These are phyloP conservation scores for Cyclotella sp. DNA, from an alignment of 108 stramenopile species.

Conservation along the genomic window DNA sequence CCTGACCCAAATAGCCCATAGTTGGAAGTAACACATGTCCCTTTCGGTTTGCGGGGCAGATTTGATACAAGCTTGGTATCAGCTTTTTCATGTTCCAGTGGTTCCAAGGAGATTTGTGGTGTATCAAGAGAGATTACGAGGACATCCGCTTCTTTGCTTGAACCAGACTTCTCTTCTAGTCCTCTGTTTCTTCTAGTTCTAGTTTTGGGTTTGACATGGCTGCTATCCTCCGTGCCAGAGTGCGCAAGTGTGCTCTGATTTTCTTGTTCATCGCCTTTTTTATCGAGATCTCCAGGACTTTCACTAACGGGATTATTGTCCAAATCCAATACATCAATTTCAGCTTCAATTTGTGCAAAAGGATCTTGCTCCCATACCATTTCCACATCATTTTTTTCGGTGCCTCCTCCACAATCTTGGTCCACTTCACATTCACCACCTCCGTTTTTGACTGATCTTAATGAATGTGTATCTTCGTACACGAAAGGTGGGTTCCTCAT, in stretches of 20 bases:
- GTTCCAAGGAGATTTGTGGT: slow-evolving; percentile 36
- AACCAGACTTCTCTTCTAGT: not conserved
- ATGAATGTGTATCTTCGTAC: slow-evolving; percentile 72
- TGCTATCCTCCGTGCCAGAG: slow-evolving; percentile 1
- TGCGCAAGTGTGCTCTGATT: slow-evolving; percentile 23
- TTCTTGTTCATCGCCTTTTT: slow-evolving; percentile 12
- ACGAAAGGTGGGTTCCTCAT: slow-evolving; percentile 81
- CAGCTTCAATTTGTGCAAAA: not conserved
- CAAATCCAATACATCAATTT: slow-evolving; percentile 49
- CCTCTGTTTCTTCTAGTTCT: slow-evolving; percentile 14
- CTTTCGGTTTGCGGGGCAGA: slow-evolving; percentile 41
- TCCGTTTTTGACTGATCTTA: slow-evolving; percentile 71
- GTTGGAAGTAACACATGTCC: slow-evolving; percentile 30
- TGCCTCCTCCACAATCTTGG: slow-evolving; percentile 69
- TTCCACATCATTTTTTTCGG: slow-evolving; percentile 42
- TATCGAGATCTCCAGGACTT: no score
- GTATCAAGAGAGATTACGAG: slow-evolving; percentile 21
- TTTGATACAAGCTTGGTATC: slow-evolving; percentile 27
- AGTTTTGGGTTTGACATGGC: not conserved
- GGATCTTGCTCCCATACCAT: slow-evolving; percentile 19
- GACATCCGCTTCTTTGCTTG: slow-evolving; percentile 2
- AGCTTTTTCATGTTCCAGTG: slow-evolving; percentile 17
- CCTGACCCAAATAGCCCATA: slow-evolving; percentile 42
- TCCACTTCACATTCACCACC: slow-evolving; percentile 80
- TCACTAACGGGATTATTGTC: slow-evolving; percentile 1